Conservation (phyloP, 306 rosid genomes). For the Cucurbita argyrosperma region DNA sequence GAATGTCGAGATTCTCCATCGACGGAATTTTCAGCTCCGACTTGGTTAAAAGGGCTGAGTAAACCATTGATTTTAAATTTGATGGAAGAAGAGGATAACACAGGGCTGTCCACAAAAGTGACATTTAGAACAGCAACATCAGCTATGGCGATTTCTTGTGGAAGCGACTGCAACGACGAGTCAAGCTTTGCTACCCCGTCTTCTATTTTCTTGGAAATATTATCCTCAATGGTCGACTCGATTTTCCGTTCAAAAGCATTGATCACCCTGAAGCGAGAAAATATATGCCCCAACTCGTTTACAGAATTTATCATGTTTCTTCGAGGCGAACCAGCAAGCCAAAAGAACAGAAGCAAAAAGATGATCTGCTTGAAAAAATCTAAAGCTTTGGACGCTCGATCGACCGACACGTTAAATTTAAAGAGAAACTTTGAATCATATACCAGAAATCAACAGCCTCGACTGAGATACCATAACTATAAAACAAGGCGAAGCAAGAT, state of each 20-base stretch:
- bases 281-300: constrained; percentile 1
- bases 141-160: constrained; percentile 37
- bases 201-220: constrained; percentile 36
- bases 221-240: constrained; percentile 53
- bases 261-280: constrained; percentile 37
- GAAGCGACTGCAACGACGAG: constrained; percentile 41
- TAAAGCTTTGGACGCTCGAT: not conserved
- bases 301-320: not conserved
- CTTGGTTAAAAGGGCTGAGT: constrained; percentile 20
- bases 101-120: constrained; percentile 50
- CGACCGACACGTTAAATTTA: not conserved
- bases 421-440: not conserved
- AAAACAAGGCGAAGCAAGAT: not conserved
- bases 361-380: not conserved
- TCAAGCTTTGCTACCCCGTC: constrained; percentile 53
- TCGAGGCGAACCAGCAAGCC: not conserved
- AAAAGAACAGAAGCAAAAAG: not conserved
- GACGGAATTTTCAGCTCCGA: constrained; percentile 14
- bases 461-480: not conserved
- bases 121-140: constrained; percentile 41
- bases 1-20: constrained; percentile 41
- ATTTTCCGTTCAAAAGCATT: constrained; percentile 43
- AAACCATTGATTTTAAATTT: constrained; percentile 55
- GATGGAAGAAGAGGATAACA: constrained; percentile 38
- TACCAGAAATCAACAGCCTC: not conserved